Evolutionary conservation across 2,329 filamentous ascomycete genomes (phyloP).

Genomic region (Colletotrichum costaricense): DNA sequence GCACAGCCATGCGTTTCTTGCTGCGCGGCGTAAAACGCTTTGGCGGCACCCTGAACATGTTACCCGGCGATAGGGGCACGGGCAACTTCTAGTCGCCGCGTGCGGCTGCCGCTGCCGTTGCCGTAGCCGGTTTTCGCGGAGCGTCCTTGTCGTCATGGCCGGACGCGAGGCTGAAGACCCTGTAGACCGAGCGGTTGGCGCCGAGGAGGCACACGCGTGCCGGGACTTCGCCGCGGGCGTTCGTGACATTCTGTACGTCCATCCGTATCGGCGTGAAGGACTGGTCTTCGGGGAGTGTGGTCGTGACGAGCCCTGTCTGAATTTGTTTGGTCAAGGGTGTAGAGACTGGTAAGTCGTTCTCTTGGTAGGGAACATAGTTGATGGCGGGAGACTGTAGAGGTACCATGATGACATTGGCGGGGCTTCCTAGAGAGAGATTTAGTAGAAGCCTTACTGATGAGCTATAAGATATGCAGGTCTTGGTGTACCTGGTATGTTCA

Average conservation of each 20-base stretch:
- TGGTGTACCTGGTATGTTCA: conserved; percentile 53
- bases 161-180: conserved; percentile 54
- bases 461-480: background rate
- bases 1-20: conserved; percentile 24
- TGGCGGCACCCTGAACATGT: conserved; percentile 31
- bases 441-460: background rate
- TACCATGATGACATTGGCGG: conserved; percentile 45
- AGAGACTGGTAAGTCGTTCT: conserved; percentile 28
- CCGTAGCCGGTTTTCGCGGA: background rate
- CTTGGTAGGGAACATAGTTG: conserved; percentile 49
- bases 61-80: conserved; percentile 24
- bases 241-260: conserved; percentile 60
- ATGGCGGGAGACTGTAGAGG: conserved; percentile 51
- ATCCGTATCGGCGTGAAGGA: conserved; percentile 58
- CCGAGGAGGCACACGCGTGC: conserved; percentile 63
- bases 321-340: background rate
- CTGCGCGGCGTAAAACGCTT: conserved; percentile 32
- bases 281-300: conserved; percentile 39
- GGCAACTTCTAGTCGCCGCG: conserved; percentile 25
- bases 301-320: background rate
- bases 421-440: conserved; percentile 38
- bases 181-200: conserved; percentile 58
- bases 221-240: conserved; percentile 58
- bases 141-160: background rate
- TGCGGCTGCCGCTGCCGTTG: background rate